phyloP scores from a whole-genome alignment of 257 asterid species.

The Scutellaria minor region DNA sequence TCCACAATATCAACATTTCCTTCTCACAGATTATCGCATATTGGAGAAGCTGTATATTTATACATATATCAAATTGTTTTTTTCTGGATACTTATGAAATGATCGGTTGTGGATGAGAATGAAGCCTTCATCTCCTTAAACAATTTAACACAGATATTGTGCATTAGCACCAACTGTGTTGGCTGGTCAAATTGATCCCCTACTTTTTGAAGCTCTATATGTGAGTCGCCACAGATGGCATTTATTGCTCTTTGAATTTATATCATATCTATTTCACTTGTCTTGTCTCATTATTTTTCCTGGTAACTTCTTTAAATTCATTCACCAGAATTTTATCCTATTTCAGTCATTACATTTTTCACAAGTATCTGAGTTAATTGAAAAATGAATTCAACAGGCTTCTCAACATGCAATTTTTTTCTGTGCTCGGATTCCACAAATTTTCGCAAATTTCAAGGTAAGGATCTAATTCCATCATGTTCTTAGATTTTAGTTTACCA shows the following conservation, averaged over 20 bases:
- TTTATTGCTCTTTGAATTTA: constrained; percentile 20
- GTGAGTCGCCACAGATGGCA: constrained; percentile 54
- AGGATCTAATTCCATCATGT: background rate
- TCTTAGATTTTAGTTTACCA: constrained; percentile 16
- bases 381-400: constrained; percentile 59
- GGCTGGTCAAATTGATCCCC: constrained; percentile 90
- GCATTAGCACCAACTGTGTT: constrained; percentile 86
- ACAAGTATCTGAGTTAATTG: constrained; percentile 23
- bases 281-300: constrained; percentile 8
- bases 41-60: background rate
- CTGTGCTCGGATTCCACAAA: constrained; percentile 94
- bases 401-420: constrained; percentile 94
- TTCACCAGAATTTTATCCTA: background rate
- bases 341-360: constrained; percentile 10
- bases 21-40: background rate
- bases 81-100: constrained; percentile 6
- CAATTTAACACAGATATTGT: constrained; percentile 66
- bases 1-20: constrained; percentile 7
- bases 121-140: constrained; percentile 40
- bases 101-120: background rate
- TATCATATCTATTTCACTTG: background rate
- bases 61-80: background rate
- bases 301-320: background rate
- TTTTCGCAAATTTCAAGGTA: constrained; percentile 84
- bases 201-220: constrained; percentile 93